A percentile compares a stretch with the other conserved stretches of the same genome.
Evolutionary conservation across 2,329 filamentous ascomycete genomes (phyloP).

Genomic region (Diaporthe sp.): DNA sequence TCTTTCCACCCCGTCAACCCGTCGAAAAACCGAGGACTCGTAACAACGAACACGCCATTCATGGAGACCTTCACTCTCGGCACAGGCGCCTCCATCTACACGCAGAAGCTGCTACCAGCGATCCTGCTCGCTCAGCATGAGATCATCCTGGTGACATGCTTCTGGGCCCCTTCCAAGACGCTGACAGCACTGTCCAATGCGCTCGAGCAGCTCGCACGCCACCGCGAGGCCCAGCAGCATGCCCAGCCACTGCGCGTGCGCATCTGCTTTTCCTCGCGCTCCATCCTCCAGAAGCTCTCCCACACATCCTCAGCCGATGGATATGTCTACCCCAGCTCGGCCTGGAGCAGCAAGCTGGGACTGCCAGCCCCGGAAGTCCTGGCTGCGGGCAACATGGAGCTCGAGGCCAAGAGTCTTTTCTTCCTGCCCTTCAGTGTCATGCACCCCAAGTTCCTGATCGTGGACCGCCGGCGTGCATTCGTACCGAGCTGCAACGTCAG

Average conservation of each 20-base stretch:
- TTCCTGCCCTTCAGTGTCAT: conserved; percentile 87
- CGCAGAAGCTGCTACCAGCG: conserved; percentile 70
- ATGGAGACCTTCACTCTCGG: conserved; percentile 65
- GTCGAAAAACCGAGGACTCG: neutral
- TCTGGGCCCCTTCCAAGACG: conserved; percentile 80
- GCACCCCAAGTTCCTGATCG: conserved; percentile 86
- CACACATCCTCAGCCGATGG: conserved; percentile 76
- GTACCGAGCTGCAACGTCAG: conserved; percentile 88
- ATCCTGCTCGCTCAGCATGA: conserved; percentile 73
- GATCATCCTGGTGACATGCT: conserved; percentile 84
- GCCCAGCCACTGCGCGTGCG: conserved; percentile 67
- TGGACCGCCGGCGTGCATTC: conserved; percentile 77
- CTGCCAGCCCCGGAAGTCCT: conserved; percentile 69
- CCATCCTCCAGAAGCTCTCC: conserved; percentile 80
- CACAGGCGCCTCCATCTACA: conserved; percentile 70
- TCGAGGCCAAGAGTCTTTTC: conserved; percentile 83
- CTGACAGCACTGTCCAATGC: conserved; percentile 69
- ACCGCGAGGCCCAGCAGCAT: conserved; percentile 30
- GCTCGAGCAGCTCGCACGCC: conserved; percentile 70
- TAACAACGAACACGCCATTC: too few relatives aligned
- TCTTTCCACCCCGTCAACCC: too few relatives aligned
- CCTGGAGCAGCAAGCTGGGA: conserved; percentile 74
- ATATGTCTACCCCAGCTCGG: conserved; percentile 69
- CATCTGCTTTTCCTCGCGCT: conserved; percentile 83
- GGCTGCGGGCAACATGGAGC: conserved; percentile 71